Evolutionary conservation across 192 early-diverging fungal species (phyloP).

Genomic region (Chytriomyces sp.): DNA sequence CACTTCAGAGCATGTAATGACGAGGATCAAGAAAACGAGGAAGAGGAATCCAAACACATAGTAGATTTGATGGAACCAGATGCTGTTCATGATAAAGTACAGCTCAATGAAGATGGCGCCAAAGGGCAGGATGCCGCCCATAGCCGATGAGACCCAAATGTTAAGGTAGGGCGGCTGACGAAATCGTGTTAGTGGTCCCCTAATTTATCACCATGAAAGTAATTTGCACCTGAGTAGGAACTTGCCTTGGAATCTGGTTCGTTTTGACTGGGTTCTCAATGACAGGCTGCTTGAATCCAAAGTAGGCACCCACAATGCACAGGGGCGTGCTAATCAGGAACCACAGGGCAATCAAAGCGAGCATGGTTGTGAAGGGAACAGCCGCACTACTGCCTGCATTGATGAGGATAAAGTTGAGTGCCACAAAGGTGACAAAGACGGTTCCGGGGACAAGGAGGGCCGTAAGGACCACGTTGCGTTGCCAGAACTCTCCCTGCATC

Average conservation of each 20-base stretch:
- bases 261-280: conserved; percentile 88
- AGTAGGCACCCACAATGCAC: conserved; percentile 81
- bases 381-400: conserved; percentile 81
- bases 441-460: conserved; percentile 77
- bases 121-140: conserved; percentile 73
- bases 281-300: conserved; percentile 71
- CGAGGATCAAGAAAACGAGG: conserved; percentile 55
- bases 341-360: conserved; percentile 82
- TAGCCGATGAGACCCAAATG: conserved; percentile 54
- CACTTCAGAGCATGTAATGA: conserved; percentile 55
- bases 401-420: conserved; percentile 87
- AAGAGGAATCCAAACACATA: conserved; percentile 64
- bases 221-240: conserved; percentile 66
- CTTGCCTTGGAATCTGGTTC: conserved; percentile 89
- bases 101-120: conserved; percentile 67
- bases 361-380: conserved; percentile 84
- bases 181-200: too few relatives aligned
- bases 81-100: conserved; percentile 59
- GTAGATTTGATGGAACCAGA: conserved; percentile 58
- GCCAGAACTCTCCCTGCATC: conserved; percentile 87
- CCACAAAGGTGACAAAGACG: conserved; percentile 62
- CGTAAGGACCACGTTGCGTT: conserved; percentile 79
- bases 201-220: too few relatives aligned
- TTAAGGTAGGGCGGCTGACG: conserved; percentile 68
- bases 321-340: conserved; percentile 77